phyloP scores from a whole-genome alignment of 2,329 filamentous ascomycete genomes.

The Biscogniauxia mediterranea region DNA sequence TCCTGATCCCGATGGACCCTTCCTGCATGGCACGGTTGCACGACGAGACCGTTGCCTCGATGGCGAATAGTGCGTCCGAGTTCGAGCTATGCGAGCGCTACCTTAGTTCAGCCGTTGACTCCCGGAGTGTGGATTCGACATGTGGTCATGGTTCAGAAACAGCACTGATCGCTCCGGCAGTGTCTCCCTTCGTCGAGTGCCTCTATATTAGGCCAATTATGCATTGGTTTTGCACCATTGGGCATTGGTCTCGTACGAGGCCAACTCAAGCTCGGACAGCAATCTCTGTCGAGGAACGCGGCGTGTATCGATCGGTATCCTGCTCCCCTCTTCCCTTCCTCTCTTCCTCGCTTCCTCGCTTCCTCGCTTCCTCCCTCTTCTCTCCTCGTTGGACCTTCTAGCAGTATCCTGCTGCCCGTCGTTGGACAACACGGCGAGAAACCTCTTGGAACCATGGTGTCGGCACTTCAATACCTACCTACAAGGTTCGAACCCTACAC shows the following conservation, averaged over 20 bases:
- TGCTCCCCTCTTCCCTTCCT: no score
- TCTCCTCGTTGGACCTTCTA: neutral
- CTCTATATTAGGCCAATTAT: neutral
- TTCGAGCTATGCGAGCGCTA: neutral
- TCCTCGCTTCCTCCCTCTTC: no score
- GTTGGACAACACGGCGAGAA: neutral
- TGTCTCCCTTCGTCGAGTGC: neutral
- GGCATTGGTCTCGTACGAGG: neutral
- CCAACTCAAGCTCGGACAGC: neutral
- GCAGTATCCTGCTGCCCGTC: neutral
- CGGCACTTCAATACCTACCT: neutral
- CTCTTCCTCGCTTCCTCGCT: no score
- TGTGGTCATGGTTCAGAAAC: neutral
- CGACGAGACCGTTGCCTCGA: neutral
- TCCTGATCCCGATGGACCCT: neutral
- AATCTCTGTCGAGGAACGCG: neutral
- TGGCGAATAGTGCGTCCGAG: neutral
- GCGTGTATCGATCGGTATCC: neutral
- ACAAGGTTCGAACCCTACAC: neutral
- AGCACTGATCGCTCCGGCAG: neutral
- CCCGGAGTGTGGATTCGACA: neutral
- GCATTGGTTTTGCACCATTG: neutral
- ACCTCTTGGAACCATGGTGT: neutral
- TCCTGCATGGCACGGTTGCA: neutral
- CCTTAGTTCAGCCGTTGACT: neutral